Evolutionary conservation across 129 eudicot species (phyloP).

Genomic region (Chrysanthemum lavandulifolium): DNA sequence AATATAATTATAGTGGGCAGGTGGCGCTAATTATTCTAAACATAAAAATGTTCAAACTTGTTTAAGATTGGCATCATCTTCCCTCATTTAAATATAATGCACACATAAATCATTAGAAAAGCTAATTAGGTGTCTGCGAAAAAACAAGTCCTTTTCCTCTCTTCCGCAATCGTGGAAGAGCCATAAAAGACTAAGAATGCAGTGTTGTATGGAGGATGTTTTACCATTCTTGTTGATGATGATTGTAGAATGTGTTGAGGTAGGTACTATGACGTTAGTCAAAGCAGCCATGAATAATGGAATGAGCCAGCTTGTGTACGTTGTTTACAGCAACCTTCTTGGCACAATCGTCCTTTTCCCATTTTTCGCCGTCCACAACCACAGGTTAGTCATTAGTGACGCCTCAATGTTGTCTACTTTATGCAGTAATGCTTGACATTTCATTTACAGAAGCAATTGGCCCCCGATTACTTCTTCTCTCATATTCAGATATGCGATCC

Average conservation of each 20-base stretch:
- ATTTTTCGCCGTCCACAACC: neutral
- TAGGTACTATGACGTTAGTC: neutral
- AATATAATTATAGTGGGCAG: neutral
- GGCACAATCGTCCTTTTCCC: neutral
- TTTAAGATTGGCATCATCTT: neutral
- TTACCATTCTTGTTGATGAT: neutral
- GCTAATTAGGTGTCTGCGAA: neutral
- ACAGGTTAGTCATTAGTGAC: neutral
- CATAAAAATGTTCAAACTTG: neutral
- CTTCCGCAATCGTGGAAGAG: neutral
- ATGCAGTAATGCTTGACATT: neutral
- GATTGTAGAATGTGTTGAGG: slow-evolving; percentile 11
- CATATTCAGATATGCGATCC: neutral
- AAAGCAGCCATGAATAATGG: slow-evolving; percentile 7
- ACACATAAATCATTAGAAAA: neutral
- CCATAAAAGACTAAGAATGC: neutral
- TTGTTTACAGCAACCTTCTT: neutral
- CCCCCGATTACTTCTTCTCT: neutral
- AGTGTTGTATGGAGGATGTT: neutral
- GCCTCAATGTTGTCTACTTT: neutral
- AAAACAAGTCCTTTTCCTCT: neutral
- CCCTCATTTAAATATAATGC: neutral
- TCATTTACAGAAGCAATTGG: neutral
- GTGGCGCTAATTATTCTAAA: neutral
- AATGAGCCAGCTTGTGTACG: neutral